phyloP scores from a whole-genome alignment of 2,329 filamentous ascomycete genomes.

The Lasiodiplodia sp. region DNA sequence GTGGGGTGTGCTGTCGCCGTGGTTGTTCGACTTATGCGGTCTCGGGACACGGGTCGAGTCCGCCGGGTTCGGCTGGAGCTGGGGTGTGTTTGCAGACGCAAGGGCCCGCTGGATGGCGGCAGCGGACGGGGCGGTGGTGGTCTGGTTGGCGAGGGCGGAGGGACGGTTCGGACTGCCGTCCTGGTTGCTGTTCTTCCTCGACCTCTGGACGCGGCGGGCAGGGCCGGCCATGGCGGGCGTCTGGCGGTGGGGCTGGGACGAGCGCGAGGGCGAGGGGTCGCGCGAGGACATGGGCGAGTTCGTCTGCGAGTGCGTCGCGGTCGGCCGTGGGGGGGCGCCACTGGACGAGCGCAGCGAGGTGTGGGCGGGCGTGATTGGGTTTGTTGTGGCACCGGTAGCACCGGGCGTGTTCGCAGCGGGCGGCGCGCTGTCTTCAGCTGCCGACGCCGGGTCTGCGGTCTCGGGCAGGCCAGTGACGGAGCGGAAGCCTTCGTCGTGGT shows the following conservation, averaged over 20 bases:
- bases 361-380: constrained; percentile 32
- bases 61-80: constrained; percentile 65
- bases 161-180: constrained; percentile 52
- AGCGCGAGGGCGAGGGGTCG: constrained; percentile 54
- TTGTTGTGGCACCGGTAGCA: constrained; percentile 32
- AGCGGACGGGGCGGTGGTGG: constrained; percentile 62
- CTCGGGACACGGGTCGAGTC: constrained; percentile 70
- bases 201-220: constrained; percentile 40
- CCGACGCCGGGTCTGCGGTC: constrained; percentile 44
- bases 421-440: constrained; percentile 34
- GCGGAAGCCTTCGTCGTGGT: constrained; percentile 44
- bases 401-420: constrained; percentile 15
- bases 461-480: constrained; percentile 46
- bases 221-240: constrained; percentile 30
- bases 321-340: constrained; percentile 31
- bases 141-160: constrained; percentile 43
- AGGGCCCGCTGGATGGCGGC: constrained; percentile 71
- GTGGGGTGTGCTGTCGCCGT: constrained; percentile 61
- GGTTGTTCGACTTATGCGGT: constrained; percentile 65
- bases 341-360: constrained; percentile 32
- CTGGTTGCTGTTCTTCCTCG: constrained; percentile 53
- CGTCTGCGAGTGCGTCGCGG: constrained; percentile 42
- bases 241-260: constrained; percentile 22
- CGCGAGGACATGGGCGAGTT: constrained; percentile 56
- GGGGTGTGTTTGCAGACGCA: constrained; percentile 72